Evolutionary conservation across 306 rosid genomes (phyloP).

Genomic region (Castanospermum australe): DNA sequence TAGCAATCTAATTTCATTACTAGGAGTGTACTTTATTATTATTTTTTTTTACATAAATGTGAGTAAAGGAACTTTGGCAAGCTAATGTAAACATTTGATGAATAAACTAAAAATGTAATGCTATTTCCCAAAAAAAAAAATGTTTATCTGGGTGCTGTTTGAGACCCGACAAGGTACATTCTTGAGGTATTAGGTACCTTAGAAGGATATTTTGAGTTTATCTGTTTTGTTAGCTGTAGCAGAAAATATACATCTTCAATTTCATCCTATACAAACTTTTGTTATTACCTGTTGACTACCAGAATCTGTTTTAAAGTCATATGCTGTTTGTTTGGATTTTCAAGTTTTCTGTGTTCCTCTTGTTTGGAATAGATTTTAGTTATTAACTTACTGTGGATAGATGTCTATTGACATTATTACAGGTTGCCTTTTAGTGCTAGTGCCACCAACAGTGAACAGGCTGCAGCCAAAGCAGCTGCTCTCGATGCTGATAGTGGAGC

Average conservation of each 20-base stretch:
- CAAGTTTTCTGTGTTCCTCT: background rate
- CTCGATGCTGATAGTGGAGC: constrained; percentile 67
- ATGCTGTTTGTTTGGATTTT: background rate
- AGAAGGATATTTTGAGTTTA: background rate
- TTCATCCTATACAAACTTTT: background rate
- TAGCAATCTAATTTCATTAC: background rate
- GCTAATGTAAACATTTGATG: background rate
- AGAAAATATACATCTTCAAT: background rate
- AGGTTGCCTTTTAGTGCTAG: constrained; percentile 53
- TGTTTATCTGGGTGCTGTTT: background rate
- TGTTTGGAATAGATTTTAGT: background rate
- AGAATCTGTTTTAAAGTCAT: background rate
- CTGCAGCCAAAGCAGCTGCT: constrained; percentile 76
- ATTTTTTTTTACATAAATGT: background rate
- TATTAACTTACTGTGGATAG: background rate
- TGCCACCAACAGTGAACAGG: constrained; percentile 62
- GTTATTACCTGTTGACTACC: background rate
- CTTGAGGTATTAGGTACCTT: background rate
- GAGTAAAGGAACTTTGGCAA: background rate
- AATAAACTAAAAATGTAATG: background rate
- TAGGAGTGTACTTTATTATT: background rate
- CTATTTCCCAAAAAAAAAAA: background rate
- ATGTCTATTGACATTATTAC: constrained; percentile 12
- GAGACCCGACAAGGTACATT: background rate
- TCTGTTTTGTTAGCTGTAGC: background rate